These are phyloP conservation scores for Mycena olivaceomarginata DNA, from an alignment of 768 basidiomycete genomes.

Conservation along the genomic window DNA sequence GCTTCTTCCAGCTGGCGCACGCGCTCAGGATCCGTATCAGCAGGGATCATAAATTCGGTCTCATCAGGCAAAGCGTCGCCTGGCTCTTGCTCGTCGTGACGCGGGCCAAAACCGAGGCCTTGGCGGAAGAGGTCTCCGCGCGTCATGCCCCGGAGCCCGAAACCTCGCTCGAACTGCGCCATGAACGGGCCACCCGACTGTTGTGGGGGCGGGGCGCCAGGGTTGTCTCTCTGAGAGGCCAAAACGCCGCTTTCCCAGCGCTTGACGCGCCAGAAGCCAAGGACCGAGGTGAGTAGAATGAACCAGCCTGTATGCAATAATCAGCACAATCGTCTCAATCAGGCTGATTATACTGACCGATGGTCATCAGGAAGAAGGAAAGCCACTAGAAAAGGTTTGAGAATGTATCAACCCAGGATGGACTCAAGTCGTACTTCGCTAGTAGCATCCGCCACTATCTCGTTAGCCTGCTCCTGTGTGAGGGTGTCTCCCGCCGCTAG, in stretches of 20 bases:
- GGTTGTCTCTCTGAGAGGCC: slow-evolving; percentile 68
- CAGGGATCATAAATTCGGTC: slow-evolving; percentile 62
- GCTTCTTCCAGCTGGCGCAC: slow-evolving; percentile 66
- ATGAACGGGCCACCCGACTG: slow-evolving; percentile 51
- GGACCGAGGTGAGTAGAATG: slow-evolving; percentile 91
- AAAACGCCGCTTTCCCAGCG: slow-evolving; percentile 90
- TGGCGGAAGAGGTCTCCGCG: slow-evolving; percentile 64
- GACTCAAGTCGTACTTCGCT: slow-evolving; percentile 68
- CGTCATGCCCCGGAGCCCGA: slow-evolving; percentile 62
- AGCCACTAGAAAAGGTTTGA: slow-evolving; percentile 73
- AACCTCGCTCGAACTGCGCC: slow-evolving; percentile 61
- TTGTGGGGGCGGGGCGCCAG: slow-evolving; percentile 45
- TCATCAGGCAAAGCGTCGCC: slow-evolving; percentile 54
- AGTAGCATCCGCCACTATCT: slow-evolving; percentile 77
- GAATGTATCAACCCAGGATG: neutral
- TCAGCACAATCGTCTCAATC: neutral
- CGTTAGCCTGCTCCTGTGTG: slow-evolving; percentile 61
- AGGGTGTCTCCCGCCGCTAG: slow-evolving; percentile 40
- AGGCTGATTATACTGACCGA: slow-evolving; percentile 69
- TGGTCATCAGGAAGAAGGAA: slow-evolving; percentile 95
- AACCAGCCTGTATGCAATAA: slow-evolving; percentile 79
- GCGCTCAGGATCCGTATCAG: slow-evolving; percentile 64
- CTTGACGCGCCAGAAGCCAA: slow-evolving; percentile 93
- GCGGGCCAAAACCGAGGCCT: slow-evolving; percentile 64
- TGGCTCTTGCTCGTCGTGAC: slow-evolving; percentile 45